Evolutionary conservation across 2,329 filamentous ascomycete species (phyloP), one percentile per base, ranked within the genome.

Genomic region (Epichloe sibirici): DNA sequence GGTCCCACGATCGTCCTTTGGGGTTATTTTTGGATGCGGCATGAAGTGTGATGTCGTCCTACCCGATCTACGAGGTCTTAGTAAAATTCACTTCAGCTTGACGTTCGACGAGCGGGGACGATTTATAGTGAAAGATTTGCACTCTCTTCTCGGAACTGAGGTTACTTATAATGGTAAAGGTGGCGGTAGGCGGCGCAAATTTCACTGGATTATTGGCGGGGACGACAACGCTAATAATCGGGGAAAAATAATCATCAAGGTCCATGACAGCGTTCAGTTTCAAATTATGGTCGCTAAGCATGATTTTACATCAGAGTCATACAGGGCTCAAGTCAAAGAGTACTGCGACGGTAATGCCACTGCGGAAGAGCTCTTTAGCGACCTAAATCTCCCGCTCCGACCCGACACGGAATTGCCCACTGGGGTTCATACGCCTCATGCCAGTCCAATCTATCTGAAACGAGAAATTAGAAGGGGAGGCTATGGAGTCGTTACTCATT

Each of bases 131-230:
- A 56, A 56, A 43, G 61, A 63, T 53, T 49, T 56, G 49, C 38
- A 25, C 11, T 64, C 61, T 47, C 4, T 35, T 3, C 5, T 3
- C 6, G 62, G 61, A 35, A 62, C 59, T n/a, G 38, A 59, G 47
- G 62, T 63, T 45, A 62, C 57, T 5, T 63, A 63, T 45, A 47
- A 57, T 40, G 23, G 42, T 1, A 21, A 55, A 42, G 60, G 57
- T 6, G 1, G 53, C 4, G 59, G 59, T 21, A 34, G 2, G 5
- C 59, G 61, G 25, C 53, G 56, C 8, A 31, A 51, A 6, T 62
- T 62, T 45, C 40, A 48, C 23, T 63, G 61, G 61, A 61, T 62
- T 40, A 37, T 63, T 43, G 52, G 59, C 48, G 58, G 60, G 7
- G 28, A 57, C 25, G 0, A 23, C 2, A 50, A 53, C 35, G 50